Percentiles rank a stretch among this genome's conserved stretches.
Conservation (phyloP, 768 basidiomycete genomes). For the Termitomyces sp. region DNA sequence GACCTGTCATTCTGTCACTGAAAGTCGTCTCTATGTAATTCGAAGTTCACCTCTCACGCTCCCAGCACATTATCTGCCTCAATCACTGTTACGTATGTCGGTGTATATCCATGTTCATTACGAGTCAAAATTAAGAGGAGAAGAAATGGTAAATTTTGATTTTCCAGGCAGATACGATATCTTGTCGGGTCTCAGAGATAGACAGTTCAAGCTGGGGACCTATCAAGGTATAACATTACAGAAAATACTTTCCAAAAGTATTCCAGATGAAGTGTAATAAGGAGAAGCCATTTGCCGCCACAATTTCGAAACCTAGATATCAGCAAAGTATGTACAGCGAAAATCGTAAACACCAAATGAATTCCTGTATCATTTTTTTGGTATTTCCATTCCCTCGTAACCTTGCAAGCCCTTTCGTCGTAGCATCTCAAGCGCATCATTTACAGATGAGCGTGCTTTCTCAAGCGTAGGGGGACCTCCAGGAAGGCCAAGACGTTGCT, state of each 20-base stretch:
- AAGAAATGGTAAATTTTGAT: no score
- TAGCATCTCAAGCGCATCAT: constrained; percentile 73
- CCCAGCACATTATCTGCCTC: no score
- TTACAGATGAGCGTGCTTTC: constrained; percentile 54
- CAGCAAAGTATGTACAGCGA: background rate
- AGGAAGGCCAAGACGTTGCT: constrained; percentile 74
- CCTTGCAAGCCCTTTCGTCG: constrained; percentile 34
- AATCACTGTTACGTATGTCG: no score
- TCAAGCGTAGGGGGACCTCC: constrained; percentile 65
- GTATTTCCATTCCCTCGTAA: constrained; percentile 15
- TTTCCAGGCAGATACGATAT: no score
- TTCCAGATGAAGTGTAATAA: no score
- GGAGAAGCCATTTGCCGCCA: background rate
- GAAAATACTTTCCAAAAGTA: background rate
- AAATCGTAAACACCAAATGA: background rate
- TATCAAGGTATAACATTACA: background rate
- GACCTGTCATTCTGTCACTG: no score
- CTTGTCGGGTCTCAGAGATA: no score
- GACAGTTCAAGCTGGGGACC: no score
- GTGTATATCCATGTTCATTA: no score
- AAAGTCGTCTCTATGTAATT: no score
- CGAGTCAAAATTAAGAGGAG: no score
- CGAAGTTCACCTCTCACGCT: no score
- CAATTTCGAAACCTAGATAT: background rate
- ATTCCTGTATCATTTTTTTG: constrained; percentile 10